phyloP scores from a whole-genome alignment of 1,284 basidiomycete genomes.

The Puccinia hordei region DNA sequence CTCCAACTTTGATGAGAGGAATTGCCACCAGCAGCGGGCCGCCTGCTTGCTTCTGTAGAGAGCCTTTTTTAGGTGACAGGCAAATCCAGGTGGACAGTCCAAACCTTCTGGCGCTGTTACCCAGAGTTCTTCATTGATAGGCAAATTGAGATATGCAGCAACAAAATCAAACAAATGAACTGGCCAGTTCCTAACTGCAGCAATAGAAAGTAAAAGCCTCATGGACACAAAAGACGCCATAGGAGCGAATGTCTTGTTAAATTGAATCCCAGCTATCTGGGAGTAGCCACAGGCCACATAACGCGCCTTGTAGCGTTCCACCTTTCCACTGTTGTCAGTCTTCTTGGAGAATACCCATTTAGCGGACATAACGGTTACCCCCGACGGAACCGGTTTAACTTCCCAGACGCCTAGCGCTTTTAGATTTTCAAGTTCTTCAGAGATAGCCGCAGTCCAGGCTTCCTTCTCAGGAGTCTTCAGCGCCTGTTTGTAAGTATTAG shows the following conservation, averaged over 20 bases:
- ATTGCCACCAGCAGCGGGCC: no score
- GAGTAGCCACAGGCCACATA: slow-evolving; percentile 1
- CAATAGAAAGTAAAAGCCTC: background rate
- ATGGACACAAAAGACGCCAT: background rate
- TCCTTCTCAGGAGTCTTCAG: background rate
- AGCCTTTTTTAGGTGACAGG: no score
- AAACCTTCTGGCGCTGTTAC: background rate
- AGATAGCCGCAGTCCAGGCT: background rate
- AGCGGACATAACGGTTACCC: background rate
- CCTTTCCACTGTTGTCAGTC: background rate
- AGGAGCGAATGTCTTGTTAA: background rate
- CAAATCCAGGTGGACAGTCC: background rate
- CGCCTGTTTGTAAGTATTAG: background rate
- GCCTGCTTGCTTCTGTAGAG: no score
- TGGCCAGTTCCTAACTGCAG: background rate
- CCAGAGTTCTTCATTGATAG: slow-evolving; percentile 14
- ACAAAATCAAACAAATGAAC: slow-evolving; percentile 25
- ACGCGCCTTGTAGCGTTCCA: background rate
- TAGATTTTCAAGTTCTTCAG: background rate
- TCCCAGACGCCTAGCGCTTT: background rate
- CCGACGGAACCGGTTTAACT: background rate
- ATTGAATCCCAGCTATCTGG: background rate
- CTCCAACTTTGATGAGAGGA: background rate
- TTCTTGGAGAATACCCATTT: slow-evolving; percentile 19
- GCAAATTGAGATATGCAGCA: no score